Base-by-base conservation (phyloP, 805 yeast genomes). In the Cyberlindnera misumaiensis region DNA sequence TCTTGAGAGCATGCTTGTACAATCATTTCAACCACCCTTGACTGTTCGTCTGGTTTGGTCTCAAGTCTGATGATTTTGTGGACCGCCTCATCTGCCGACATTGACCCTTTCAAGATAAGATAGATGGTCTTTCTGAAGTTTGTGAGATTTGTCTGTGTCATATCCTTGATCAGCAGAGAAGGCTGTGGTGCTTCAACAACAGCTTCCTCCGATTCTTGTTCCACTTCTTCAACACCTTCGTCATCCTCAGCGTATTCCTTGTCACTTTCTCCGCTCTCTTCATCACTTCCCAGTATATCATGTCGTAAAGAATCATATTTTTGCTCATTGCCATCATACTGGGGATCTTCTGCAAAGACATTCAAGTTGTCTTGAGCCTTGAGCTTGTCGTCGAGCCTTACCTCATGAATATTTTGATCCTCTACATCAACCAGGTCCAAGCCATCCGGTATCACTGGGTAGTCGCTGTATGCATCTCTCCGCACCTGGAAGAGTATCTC, bases 1-100 rank as follows among this genome's bases (percentile, higher is more conserved):
- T 86, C 96, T 51, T 89, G 94, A 0, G 87, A 73, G 57, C 96
- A 83, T 43, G 90, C 77, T 56, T 82, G 83, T 11, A 86, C 65
- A 5, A 90, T 61, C 75, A 84, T 83, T 47, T 83, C 88, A 7
- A 75, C 77, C 11, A 86, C 66, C 47, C 73, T 72, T 4, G 59
- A 59, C 47, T 79, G 75, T 32, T 73, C 67, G 8, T 64, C 56
- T 11, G 48, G 55, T 1, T 63, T 60, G 11, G 69, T 63, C 8
- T 67, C 51, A 11, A 84, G 51, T 51, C 72, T 74, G 30, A 84
- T 49, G 5, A 93, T 61, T 57, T 89, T 89, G 58, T 89, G 97
- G 1, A 86, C 88, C 1, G 95, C 90, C 64, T 93, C 98, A 48
- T 86, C 95, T 5, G 89, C 78, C 0, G 94, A 80, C 80, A 90